Base-by-base conservation (phyloP, 2,329 filamentous ascomycete species). In the Biscogniauxia sp. region DNA sequence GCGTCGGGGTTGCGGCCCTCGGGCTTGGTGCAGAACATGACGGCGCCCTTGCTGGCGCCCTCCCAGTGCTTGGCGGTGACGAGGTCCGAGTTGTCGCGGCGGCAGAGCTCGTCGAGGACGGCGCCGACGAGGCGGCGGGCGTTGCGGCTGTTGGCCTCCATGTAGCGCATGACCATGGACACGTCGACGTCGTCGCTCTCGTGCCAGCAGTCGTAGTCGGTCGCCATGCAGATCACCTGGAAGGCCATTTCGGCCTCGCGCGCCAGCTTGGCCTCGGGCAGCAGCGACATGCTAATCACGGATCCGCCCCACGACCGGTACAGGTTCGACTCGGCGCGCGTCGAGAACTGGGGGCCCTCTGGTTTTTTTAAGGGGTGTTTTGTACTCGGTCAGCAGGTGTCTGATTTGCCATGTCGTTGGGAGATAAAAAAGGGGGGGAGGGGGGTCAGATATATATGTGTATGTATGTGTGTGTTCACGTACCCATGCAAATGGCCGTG, bases 201-300 rank as follows among this genome's bases (percentile, higher is more conserved):
- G 74, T 93, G 90, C 95, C 95, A 99, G 86, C 94, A 98, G 81
- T 99, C 95, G 77, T 99, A 99, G 81, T 99, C 95, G 26, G 95
- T 99, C 37, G 92, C 92, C 95, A 99, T 99, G 83, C 94, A 97
- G 72, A 99, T 96, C 86, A 97, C 96, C 80, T 96, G 93, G 78
- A 98, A 98, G 41, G 90, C 90, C 69, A 99, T 90, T 81, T 99
- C 95, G 23, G 95, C 95, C 80, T 99, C 95, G 57, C 92, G 88
- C 9, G 95, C 95, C 20, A 99, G 88, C 83, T 99, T 99, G 55
- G 94, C 91, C 80, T 99, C 95, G 20, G 95, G 95, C 17, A 99
- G 84, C 15, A 89, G 90, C 52, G 92, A 96, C 95, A 99, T 99
- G 85, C 98, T 98, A 83, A 99, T 98, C 57, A 98, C 91, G 66